Percentiles rank a stretch among this genome's conserved stretches.
Evolutionary conservation across 495 filamentous ascomycete species (phyloP).

Genomic region (Trichoderma virens): DNA sequence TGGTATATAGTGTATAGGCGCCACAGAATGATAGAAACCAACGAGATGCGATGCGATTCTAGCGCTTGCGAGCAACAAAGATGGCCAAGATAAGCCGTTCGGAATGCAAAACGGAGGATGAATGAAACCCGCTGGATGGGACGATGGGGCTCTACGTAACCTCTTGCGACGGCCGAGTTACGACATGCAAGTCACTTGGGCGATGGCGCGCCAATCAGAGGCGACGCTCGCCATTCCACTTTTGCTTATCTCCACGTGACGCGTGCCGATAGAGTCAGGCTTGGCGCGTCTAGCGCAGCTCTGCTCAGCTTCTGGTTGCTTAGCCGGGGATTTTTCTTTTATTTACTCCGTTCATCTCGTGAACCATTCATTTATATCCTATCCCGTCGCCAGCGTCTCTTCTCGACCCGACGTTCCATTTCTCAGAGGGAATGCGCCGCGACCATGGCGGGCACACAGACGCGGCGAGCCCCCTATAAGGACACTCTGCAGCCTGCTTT

Average conservation of each 20-base stretch:
- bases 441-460: slow-evolving; percentile 34
- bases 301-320: slow-evolving; percentile 6
- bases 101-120: not conserved
- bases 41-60: not conserved
- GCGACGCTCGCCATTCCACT: not conserved
- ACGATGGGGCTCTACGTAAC: slow-evolving; percentile 8
- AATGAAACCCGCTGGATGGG: not conserved
- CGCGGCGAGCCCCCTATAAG: slow-evolving; percentile 55
- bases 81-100: not conserved
- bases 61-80: not conserved
- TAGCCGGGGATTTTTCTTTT: slow-evolving; percentile 9
- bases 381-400: not conserved
- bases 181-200: slow-evolving; percentile 3
- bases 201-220: slow-evolving; percentile 3
- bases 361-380: not conserved
- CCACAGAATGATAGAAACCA: not conserved
- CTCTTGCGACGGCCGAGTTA: slow-evolving; percentile 6
- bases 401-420: not conserved
- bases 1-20: not conserved
- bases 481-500: slow-evolving; percentile 85
- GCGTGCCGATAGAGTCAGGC: not conserved
- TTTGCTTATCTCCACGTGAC: slow-evolving; percentile 9
- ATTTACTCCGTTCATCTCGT: slow-evolving; percentile 9
- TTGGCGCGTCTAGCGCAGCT: slow-evolving; percentile 10
- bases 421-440: slow-evolving; percentile 27